Evolutionary conservation across 2,329 filamentous ascomycete species (phyloP), one percentile per base, ranked within the genome.

Genomic region (Coniella lustricola): DNA sequence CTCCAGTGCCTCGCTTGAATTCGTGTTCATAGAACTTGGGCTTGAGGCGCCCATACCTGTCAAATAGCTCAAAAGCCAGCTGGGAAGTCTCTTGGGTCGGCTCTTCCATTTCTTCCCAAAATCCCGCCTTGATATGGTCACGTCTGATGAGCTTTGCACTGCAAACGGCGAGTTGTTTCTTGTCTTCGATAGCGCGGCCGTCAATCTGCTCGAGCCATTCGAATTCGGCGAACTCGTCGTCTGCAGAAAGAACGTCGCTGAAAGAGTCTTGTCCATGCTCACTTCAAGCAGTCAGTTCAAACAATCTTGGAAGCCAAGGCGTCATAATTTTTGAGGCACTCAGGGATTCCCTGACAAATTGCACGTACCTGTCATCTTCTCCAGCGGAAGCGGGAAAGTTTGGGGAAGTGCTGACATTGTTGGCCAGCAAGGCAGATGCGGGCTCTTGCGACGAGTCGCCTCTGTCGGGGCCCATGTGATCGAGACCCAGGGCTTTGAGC

Each of bases 31-130:
- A 60, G 48, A 61, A 63, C 40, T 66, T 61, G 20, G 51, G 31
- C 37, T 60, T 62, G 20, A 70, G 55, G 44, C 57, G 57, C 37
- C 66, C 67, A 48, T 68, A 69, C 20, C 62, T 55, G 49, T 69
- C 62, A 50, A 69, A 67, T 4, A 70, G 44, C 8, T 60, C 51
- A 49, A 67, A 65, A 13, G 61, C 65, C n/a, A 70, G 49, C 14
- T 51, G 8, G 9, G 4, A 2, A 7, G 29, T 40, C 36, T 39
- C 48, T n/a, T 14, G 22, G 3, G 17, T 33, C 9, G 48, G 36
- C 1, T 17, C 3, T 31, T 68, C 62, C 61, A 69, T 67, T 3
- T 60, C 48, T 22, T 51, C 36, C 58, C 60, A 64, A 54, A 68
- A 68, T 9, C 29, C 18, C 10, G 31, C 7, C 36, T 45, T 42